phyloP scores from a whole-genome alignment of 495 filamentous ascomycete species.

The Xylaria palmicola region DNA sequence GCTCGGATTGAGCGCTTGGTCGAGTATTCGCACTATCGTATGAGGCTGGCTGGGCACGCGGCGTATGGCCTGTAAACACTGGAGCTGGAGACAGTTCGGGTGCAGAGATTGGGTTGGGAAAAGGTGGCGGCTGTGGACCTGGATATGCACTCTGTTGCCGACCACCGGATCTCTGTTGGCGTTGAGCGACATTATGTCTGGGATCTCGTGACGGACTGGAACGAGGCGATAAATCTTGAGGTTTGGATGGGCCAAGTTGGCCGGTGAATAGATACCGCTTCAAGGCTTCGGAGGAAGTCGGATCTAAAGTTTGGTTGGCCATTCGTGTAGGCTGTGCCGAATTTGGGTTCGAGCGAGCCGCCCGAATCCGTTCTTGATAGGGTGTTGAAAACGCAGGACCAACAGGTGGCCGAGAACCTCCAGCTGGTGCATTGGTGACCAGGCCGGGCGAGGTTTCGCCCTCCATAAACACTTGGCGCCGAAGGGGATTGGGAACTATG shows the following conservation, averaged over 20 bases:
- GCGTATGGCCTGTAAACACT: conserved; percentile 21
- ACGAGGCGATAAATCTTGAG: background rate
- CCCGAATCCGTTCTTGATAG: conserved; percentile 64
- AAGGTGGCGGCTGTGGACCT: background rate
- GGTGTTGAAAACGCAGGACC: conserved; percentile 67
- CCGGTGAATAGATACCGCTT: conserved; percentile 42
- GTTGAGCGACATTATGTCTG: conserved; percentile 13
- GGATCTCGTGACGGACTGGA: background rate
- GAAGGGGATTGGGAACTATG: conserved; percentile 20
- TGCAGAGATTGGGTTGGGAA: conserved; percentile 9
- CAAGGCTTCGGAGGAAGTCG: conserved; percentile 32
- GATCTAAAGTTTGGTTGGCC: conserved; percentile 6
- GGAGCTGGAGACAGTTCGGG: conserved; percentile 26
- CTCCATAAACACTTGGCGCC: conserved; percentile 29
- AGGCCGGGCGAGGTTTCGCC: conserved; percentile 51
- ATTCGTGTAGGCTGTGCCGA: conserved; percentile 20
- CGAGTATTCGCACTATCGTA: conserved; percentile 11
- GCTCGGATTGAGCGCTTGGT: conserved; percentile 23
- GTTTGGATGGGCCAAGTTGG: conserved; percentile 2
- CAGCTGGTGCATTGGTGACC: conserved; percentile 67
- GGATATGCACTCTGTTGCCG: conserved; percentile 1
- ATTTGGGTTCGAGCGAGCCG: conserved; percentile 38
- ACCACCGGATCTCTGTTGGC: conserved; percentile 10
- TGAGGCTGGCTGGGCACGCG: conserved; percentile 13
- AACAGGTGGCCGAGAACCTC: conserved; percentile 48